Evolutionary conservation across 2,329 filamentous ascomycete species (phyloP).

Genomic region (Colletotrichum sp.): DNA sequence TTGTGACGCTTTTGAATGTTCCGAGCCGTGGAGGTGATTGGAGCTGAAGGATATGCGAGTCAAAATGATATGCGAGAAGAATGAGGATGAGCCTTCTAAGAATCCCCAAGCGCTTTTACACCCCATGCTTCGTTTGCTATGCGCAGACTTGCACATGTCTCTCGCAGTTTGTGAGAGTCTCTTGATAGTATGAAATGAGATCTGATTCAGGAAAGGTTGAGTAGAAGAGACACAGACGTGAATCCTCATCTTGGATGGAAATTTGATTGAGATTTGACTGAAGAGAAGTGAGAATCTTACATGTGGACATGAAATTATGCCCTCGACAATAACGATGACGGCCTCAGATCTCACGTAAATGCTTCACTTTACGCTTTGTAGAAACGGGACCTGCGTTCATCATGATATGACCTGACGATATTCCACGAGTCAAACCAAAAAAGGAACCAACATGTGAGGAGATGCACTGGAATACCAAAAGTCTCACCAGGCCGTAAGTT

Average conservation of each 20-base stretch:
- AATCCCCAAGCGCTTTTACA: neutral
- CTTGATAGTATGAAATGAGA: neutral
- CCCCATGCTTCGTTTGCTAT: neutral
- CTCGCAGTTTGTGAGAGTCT: neutral
- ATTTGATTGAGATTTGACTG: neutral
- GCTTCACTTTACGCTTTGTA: neutral
- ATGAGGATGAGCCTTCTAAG: neutral
- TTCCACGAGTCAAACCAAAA: neutral
- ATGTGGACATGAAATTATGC: neutral
- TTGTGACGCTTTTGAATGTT: neutral
- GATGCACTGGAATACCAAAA: neutral
- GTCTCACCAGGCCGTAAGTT: neutral
- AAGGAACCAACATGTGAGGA: neutral
- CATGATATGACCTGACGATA: rapidly evolving
- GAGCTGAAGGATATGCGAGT: neutral
- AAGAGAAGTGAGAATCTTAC: neutral
- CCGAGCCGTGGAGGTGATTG: neutral
- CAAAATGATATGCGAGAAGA: neutral
- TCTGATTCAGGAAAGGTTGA: neutral
- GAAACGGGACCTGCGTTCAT: too few species aligned
- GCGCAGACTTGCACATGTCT: neutral
- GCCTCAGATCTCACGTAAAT: rapidly evolving
- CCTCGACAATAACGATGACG: neutral
- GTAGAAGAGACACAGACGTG: neutral
- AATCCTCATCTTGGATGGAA: neutral